These are phyloP conservation scores for Beverwykella pulmonaria DNA, from an alignment of 495 filamentous ascomycete genomes.

Conservation along the genomic window DNA sequence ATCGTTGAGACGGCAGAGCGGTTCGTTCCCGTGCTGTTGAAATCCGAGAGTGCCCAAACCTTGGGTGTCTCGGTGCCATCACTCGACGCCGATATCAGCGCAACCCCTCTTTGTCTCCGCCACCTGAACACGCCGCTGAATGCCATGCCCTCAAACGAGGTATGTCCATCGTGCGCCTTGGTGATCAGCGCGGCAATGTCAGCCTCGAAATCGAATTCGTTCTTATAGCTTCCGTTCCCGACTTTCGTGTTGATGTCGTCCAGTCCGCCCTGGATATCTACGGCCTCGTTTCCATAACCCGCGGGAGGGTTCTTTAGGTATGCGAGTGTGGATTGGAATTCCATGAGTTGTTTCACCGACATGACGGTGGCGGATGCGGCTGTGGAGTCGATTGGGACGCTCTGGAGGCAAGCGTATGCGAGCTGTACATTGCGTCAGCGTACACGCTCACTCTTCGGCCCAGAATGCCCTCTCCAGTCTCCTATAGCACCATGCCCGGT, in stretches of 20 bases:
- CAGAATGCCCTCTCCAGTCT: not conserved
- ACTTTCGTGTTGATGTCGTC: conserved; percentile 39
- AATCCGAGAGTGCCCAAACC: conserved; percentile 32
- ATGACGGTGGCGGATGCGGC: conserved; percentile 33
- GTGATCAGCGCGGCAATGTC: conserved; percentile 34
- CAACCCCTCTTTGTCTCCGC: conserved; percentile 25
- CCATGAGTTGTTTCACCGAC: conserved; percentile 10
- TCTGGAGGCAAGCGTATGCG: conserved; percentile 38
- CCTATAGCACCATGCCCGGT: not conserved
- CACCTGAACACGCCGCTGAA: conserved; percentile 33
- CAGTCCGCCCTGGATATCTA: conserved; percentile 36
- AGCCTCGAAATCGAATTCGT: conserved; percentile 41
- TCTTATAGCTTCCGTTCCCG: conserved; percentile 27
- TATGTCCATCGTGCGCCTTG: conserved; percentile 40
- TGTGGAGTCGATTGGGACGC: conserved; percentile 34
- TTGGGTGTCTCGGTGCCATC: conserved; percentile 34
- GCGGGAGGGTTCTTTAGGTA: conserved; percentile 42
- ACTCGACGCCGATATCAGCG: conserved; percentile 30
- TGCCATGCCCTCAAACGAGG: conserved; percentile 31
- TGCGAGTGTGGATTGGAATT: conserved; percentile 35
- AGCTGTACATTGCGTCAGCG: conserved; percentile 15
- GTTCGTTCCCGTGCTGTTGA: conserved; percentile 22
- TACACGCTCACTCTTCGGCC: not conserved
- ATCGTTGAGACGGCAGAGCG: conserved; percentile 30
- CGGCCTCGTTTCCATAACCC: conserved; percentile 32